Percentiles rank a stretch among this genome's conserved stretches.
Conservation (phyloP, 2,329 filamentous ascomycete species). For the Westerdykella ornata region DNA sequence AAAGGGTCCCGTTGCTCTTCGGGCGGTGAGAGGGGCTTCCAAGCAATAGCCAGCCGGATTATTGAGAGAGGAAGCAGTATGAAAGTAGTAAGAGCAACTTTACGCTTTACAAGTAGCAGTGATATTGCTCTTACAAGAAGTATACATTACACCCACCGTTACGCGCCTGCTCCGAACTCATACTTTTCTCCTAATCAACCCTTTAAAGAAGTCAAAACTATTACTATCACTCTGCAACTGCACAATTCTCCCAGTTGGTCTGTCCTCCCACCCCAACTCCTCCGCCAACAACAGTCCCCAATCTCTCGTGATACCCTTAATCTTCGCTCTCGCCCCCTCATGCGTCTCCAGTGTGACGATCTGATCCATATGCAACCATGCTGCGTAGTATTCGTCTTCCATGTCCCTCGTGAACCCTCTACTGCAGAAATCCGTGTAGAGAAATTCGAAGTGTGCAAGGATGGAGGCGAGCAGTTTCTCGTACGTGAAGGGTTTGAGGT, state of each 20-base stretch:
- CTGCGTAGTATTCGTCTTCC: slow-evolving; percentile 55
- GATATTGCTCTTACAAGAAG: neutral
- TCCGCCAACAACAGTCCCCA: slow-evolving; percentile 83
- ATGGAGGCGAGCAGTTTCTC: slow-evolving; percentile 80
- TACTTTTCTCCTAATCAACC: slow-evolving; percentile 73
- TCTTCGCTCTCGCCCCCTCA: slow-evolving; percentile 64
- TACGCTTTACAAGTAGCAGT: too few species aligned
- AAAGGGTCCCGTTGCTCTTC: too few species aligned
- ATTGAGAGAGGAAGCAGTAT: too few species aligned
- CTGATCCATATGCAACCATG: slow-evolving; percentile 71
- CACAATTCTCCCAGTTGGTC: slow-evolving; percentile 69
- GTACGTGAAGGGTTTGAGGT: slow-evolving; percentile 54
- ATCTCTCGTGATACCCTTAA: slow-evolving; percentile 84
- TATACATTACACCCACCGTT: neutral
- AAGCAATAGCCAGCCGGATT: too few species aligned
- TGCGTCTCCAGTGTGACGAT: slow-evolving; percentile 72
- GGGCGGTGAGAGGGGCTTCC: too few species aligned
- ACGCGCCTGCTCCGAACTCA: slow-evolving; percentile 27
- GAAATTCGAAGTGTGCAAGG: slow-evolving; percentile 66
- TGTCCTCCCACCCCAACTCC: slow-evolving; percentile 67
- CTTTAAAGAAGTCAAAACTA: slow-evolving; percentile 95
- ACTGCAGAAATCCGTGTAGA: slow-evolving; percentile 69
- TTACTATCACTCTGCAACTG: slow-evolving; percentile 93
- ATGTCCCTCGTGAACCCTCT: slow-evolving; percentile 68
- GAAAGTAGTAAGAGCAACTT: too few species aligned